phyloP scores from a whole-genome alignment of 306 rosid genomes.

The Cicer judaicum region DNA sequence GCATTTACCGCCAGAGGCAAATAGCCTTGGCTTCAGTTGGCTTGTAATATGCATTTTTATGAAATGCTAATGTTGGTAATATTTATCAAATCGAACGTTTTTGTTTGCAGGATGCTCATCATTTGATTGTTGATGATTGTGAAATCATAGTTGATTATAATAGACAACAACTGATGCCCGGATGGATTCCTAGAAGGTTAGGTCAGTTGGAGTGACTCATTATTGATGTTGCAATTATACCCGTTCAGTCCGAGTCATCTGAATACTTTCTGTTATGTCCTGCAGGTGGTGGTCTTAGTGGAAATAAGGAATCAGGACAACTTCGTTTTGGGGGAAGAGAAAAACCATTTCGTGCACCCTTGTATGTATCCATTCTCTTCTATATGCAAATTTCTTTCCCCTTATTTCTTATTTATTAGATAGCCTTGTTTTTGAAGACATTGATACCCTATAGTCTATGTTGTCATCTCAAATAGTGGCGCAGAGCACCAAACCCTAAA shows the following conservation, averaged over 20 bases:
- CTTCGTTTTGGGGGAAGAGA: slow-evolving; percentile 98
- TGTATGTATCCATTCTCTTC: slow-evolving; percentile 53
- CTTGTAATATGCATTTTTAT: slow-evolving; percentile 10
- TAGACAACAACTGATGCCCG: slow-evolving; percentile 87
- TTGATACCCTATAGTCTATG: neutral
- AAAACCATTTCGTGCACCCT: slow-evolving; percentile 91
- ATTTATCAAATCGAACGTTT: slow-evolving; percentile 9
- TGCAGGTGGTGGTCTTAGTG: slow-evolving; percentile 93
- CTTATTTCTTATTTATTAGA: slow-evolving; percentile 20
- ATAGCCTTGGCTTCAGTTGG: slow-evolving; percentile 11
- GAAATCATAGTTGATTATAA: slow-evolving; percentile 87
- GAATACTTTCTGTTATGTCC: slow-evolving; percentile 26
- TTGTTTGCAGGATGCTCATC: slow-evolving; percentile 83
- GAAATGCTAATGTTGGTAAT: slow-evolving; percentile 11
- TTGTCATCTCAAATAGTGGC: too few species aligned
- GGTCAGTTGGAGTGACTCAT: slow-evolving; percentile 61
- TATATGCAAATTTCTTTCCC: slow-evolving; percentile 26
- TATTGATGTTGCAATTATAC: slow-evolving; percentile 14
- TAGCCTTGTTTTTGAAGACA: neutral
- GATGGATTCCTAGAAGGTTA: slow-evolving; percentile 97
- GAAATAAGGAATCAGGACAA: slow-evolving; percentile 96
- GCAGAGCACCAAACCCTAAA: too few species aligned
- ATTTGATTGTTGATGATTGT: slow-evolving; percentile 70
- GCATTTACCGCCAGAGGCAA: slow-evolving; percentile 5
- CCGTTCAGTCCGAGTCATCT: slow-evolving; percentile 22